These are phyloP conservation scores for Cucurbita maxima DNA, from an alignment of 306 rosid species.

Conservation along the genomic window DNA sequence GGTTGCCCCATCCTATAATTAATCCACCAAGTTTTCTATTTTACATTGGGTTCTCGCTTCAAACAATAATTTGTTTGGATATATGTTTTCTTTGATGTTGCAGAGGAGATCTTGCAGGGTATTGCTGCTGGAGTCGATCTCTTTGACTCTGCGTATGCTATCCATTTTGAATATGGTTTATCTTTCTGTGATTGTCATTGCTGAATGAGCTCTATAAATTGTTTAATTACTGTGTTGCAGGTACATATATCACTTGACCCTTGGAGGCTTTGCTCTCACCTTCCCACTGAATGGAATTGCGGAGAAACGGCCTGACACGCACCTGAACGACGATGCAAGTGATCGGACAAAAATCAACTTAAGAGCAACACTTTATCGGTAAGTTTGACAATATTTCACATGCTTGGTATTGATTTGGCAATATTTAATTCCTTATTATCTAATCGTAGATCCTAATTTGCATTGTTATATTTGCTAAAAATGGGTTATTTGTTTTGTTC, in stretches of 20 bases:
- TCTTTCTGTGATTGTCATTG: not conserved
- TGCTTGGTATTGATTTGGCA: not conserved
- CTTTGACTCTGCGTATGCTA: constrained; percentile 69
- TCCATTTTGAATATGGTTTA: not conserved
- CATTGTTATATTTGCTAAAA: not conserved
- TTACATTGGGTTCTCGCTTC: not conserved
- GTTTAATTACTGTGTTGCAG: constrained; percentile 23
- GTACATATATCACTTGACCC: constrained; percentile 56
- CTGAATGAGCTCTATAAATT: not conserved
- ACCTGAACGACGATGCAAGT: constrained; percentile 22
- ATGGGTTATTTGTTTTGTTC: constrained; percentile 5
- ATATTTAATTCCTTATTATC: not conserved
- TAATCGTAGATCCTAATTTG: not conserved
- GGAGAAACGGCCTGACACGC: constrained; percentile 17
- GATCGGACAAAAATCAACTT: constrained; percentile 67
- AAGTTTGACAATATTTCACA: not conserved
- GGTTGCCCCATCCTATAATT: not conserved
- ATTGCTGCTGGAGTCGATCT: constrained; percentile 75
- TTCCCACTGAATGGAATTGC: constrained; percentile 44
- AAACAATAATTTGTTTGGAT: not conserved
- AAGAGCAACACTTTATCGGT: constrained; percentile 72
- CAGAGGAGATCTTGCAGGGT: constrained; percentile 97
- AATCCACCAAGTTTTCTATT: not conserved
- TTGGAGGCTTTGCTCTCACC: constrained; percentile 73
- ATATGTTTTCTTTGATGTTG: constrained; percentile 2